Percentiles rank a stretch among this genome's conserved stretches.
phyloP scores from a whole-genome alignment of 305 asterid genomes.

The Fraxinus baroniana region DNA sequence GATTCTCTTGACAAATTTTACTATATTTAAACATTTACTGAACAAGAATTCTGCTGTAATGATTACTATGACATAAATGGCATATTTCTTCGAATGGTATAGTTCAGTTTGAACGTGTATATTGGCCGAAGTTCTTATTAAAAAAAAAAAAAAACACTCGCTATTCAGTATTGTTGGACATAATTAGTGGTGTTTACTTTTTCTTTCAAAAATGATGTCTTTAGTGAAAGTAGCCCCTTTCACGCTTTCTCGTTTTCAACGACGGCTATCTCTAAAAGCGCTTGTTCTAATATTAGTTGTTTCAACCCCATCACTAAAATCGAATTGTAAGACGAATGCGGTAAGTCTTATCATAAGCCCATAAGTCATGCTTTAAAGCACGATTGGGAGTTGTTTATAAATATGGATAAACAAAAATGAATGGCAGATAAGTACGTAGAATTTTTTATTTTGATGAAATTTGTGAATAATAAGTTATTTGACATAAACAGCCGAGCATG shows the following conservation, averaged over 20 bases:
- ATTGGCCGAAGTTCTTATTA: not conserved
- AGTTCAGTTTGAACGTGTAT: not conserved
- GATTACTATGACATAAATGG: slow-evolving; percentile 21
- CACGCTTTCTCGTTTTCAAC: not conserved
- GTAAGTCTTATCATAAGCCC: not conserved
- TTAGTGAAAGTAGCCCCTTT: not conserved
- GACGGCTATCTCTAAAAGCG: not conserved
- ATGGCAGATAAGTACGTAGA: not conserved
- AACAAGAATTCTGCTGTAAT: slow-evolving; percentile 29
- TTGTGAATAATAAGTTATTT: not conserved
- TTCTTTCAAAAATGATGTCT: not conserved
- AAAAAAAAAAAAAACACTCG: not conserved
- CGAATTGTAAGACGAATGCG: not conserved
- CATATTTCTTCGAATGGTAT: not conserved
- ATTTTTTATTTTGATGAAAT: not conserved
- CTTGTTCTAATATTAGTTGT: not conserved
- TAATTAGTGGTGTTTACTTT: not conserved
- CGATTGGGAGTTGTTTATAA: not conserved
- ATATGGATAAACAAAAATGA: not conserved
- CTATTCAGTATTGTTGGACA: not conserved
- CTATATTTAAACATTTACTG: slow-evolving; percentile 8
- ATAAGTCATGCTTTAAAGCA: not conserved
- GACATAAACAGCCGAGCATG: not conserved
- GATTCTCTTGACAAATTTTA: not conserved
- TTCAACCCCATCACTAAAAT: not conserved